These are phyloP conservation scores for Neonectria magnoliae DNA, from an alignment of 2,329 filamentous ascomycete species.

Conservation along the genomic window DNA sequence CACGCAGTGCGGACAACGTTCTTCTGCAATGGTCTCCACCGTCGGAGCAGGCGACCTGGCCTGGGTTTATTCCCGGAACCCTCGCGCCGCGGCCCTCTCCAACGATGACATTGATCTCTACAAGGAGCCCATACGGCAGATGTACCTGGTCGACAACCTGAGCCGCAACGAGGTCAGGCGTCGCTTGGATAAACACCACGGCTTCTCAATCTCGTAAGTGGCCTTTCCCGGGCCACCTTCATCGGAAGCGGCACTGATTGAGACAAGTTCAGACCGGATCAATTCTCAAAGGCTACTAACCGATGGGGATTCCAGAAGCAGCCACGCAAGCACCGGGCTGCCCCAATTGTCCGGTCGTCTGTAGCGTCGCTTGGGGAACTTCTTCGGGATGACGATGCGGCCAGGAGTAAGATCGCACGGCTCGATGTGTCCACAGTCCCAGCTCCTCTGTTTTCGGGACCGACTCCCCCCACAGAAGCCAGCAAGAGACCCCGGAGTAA, in stretches of 20 bases:
- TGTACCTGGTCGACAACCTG: constrained; percentile 7
- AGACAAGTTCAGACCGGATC: neutral
- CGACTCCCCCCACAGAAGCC: neutral
- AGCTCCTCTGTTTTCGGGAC: neutral
- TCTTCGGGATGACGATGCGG: neutral
- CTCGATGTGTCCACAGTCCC: neutral
- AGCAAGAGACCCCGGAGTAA: neutral
- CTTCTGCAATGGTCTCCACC: neutral
- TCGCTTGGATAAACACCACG: neutral
- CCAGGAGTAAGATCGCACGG: neutral
- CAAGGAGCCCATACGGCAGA: constrained; percentile 5
- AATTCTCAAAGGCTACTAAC: constrained; percentile 5
- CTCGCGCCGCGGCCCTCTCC: constrained; percentile 1
- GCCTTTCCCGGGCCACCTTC: neutral
- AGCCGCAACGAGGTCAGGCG: neutral
- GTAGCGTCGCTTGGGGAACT: neutral
- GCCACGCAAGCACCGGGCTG: neutral
- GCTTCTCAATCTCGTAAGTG: neutral
- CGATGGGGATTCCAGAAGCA: constrained; percentile 11
- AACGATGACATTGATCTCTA: constrained; percentile 5
- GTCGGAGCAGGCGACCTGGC: neutral
- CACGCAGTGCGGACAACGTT: neutral
- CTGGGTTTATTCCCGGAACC: neutral
- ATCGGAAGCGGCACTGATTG: neutral
- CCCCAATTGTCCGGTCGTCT: neutral